Base-by-base conservation (phyloP, 2,329 filamentous ascomycete genomes). In the Claviceps sp. region DNA sequence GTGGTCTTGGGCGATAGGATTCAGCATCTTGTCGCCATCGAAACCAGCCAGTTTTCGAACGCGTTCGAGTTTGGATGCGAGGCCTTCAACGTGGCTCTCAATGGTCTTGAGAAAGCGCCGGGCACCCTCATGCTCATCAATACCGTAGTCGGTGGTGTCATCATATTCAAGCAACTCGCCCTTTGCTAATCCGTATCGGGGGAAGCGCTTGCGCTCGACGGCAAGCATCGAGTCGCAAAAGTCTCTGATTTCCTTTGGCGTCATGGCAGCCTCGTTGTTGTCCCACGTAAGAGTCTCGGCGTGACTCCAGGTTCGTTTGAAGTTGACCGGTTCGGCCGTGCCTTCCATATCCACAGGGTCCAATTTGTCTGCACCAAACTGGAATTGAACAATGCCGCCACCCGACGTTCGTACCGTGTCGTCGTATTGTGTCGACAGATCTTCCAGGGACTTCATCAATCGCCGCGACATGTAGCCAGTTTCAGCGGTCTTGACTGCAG, bases 271-370 rank as follows among this genome's bases (percentile, higher is more conserved):
- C 52, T 95, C 89, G 0, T 76, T 70, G 57, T 95, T 91, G 61
- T 85, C 76, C 77, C 87, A 93, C 0, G 89, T 96, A 5, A 82
- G 61, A 69, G 83, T 70, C 74, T 88, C 78, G 5, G 78, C 74
- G 63, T 97, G 91, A 18, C 82, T 88, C 75, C 88, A 97, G 0
- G 91, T 96, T 47, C 91, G 82, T 50, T 87, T 82, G 63, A 97
- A 96, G 62, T 96, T 80, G 49, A 98, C 93, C 4, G 93, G 93
- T 60, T 87, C 88, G 7, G 88, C 91, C 56, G 85, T 84, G 44
- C 89, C 93, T 67, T 98, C 93, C 91, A 98, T 98, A 63, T 97
- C 90, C 20, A 96, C 86, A 1, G 93, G 93, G 65, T 98, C 93
- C 37, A 98, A 75, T 57, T 91, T 90, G 63, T 98, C 93, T 37